Conservation (phyloP, 306 rosid species). For the Cicer yamashitae region DNA sequence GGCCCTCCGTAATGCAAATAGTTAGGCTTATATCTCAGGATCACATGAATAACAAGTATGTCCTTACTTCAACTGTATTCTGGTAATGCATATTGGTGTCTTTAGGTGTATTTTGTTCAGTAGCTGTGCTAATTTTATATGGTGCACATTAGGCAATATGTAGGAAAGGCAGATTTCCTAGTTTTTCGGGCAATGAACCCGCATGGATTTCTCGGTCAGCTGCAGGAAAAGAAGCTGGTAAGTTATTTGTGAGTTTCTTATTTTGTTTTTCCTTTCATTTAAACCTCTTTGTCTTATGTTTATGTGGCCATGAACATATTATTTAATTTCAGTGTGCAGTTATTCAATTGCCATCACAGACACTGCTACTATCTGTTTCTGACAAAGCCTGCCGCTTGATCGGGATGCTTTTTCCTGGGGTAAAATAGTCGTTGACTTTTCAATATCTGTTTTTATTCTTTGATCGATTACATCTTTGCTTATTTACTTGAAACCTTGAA, state of each 20-base stretch:
- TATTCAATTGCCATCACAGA: constrained; percentile 95
- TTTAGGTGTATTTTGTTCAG: constrained; percentile 16
- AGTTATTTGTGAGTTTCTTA: constrained; percentile 36
- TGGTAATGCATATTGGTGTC: constrained; percentile 2
- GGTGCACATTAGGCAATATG: constrained; percentile 75
- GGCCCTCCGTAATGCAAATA: constrained; percentile 92
- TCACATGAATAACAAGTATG: constrained; percentile 95
- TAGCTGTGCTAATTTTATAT: constrained; percentile 40
- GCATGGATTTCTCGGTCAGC: constrained; percentile 93
- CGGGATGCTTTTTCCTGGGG: constrained; percentile 99
- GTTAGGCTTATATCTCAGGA: constrained; percentile 95
- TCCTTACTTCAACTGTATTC: constrained; percentile 36
- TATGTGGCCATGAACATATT: constrained; percentile 29
- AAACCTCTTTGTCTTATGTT: constrained; percentile 1
- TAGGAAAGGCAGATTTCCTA: constrained; percentile 94
- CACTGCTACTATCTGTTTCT: constrained; percentile 88
- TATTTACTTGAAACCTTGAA: constrained; percentile 43
- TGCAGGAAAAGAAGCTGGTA: constrained; percentile 97
- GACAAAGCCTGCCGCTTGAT: constrained; percentile 94
- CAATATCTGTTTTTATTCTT: constrained; percentile 28
- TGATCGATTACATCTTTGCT: constrained; percentile 27
- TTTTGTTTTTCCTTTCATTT: background rate
- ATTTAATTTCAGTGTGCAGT: constrained; percentile 88
- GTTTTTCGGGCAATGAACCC: constrained; percentile 94
- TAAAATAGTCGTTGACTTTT: constrained; percentile 40